Conservation (phyloP, 345 rosid species). For the Gossypium thurberi region DNA sequence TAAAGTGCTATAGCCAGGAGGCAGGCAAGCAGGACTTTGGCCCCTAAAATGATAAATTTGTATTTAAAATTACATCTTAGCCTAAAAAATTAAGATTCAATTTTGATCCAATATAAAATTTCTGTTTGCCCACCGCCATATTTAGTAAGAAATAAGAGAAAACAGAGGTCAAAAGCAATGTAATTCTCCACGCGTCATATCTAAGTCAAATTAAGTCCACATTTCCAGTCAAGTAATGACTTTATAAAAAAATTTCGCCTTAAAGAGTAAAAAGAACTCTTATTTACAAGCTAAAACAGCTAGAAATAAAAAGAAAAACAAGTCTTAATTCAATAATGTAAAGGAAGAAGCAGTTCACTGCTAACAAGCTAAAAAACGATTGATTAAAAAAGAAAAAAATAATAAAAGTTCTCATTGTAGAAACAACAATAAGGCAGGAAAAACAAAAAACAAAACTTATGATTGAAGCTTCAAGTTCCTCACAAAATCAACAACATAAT, state of each 20-base stretch:
- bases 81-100: too few relatives aligned
- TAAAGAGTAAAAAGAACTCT: not conserved
- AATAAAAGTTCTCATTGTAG: not conserved
- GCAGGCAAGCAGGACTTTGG: too few relatives aligned
- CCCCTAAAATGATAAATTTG: too few relatives aligned
- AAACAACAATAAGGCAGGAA: not conserved
- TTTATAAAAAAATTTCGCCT: not conserved
- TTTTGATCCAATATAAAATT: too few relatives aligned
- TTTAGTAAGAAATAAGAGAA: not conserved
- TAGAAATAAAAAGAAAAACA: not conserved
- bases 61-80: too few relatives aligned
- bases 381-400: not conserved
- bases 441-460: not conserved
- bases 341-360: not conserved
- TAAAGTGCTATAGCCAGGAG: too few relatives aligned
- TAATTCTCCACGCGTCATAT: not conserved
- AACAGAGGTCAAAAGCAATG: not conserved
- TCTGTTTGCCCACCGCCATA: not conserved
- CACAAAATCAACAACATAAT: not conserved
- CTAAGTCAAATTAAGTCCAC: not conserved
- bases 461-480: conserved; percentile 5
- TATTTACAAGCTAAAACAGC: not conserved
- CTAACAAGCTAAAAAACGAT: not conserved
- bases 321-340: not conserved
- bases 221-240: not conserved